Conservation (phyloP, 805 yeast species). For the Yamadazyma olivae region DNA sequence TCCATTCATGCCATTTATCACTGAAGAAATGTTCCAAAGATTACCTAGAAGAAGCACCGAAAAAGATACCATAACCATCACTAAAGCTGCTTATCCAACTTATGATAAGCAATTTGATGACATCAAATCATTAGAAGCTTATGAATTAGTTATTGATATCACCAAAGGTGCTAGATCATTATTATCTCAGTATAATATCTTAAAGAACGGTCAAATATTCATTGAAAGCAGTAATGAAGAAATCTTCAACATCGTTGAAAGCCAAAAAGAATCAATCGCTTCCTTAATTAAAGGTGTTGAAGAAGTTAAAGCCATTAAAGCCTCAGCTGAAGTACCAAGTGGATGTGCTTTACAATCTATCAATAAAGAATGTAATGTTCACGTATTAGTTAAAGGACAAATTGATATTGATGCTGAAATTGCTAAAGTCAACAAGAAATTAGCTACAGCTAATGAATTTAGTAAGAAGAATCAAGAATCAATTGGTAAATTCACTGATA, state of each 20-base stretch:
- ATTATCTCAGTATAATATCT: constrained; percentile 83
- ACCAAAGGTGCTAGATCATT: constrained; percentile 91
- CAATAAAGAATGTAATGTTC: constrained; percentile 78
- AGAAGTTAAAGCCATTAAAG: constrained; percentile 60
- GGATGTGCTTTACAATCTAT: constrained; percentile 90
- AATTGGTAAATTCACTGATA: constrained; percentile 77
- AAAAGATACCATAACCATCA: constrained; percentile 58
- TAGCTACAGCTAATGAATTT: constrained; percentile 59
- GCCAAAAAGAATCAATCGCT: constrained; percentile 83
- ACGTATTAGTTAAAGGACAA: constrained; percentile 89
- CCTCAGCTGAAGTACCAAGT: constrained; percentile 61
- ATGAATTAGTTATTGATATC: constrained; percentile 79
- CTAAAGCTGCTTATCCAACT: constrained; percentile 76
- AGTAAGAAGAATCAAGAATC: constrained; percentile 67
- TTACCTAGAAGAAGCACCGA: constrained; percentile 83
- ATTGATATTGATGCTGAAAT: constrained; percentile 92
- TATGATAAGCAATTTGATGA: constrained; percentile 61
- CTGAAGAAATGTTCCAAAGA: constrained; percentile 99
- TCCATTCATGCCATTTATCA: constrained; percentile 96
- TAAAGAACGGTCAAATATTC: constrained; percentile 82
- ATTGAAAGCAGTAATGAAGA: constrained; percentile 63
- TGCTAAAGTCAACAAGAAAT: constrained; percentile 73
- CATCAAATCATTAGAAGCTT: constrained; percentile 63
- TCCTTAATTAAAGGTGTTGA: constrained; percentile 91
- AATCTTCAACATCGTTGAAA: constrained; percentile 49